A percentile compares a stretch with the other conserved stretches of the same genome.
Evolutionary conservation across 2,329 filamentous ascomycete species (phyloP).

Genomic region (Saccharata proteae): DNA sequence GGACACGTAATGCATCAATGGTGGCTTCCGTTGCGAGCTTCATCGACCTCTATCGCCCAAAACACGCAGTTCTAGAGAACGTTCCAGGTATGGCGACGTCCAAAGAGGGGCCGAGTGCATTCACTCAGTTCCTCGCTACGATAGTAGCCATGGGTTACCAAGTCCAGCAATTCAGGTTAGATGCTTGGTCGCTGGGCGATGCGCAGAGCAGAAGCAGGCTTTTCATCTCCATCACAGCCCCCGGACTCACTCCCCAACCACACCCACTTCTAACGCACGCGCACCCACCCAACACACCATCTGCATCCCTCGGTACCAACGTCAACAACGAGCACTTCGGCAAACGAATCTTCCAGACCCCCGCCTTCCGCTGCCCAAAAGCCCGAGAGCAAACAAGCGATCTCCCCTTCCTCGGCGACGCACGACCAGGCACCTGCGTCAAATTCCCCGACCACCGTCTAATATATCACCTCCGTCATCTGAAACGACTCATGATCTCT

Average conservation of each 20-base stretch:
- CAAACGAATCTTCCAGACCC: constrained; percentile 34
- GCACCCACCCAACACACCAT: constrained; percentile 32
- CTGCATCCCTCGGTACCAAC: constrained; percentile 38
- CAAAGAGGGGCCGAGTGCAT: constrained; percentile 44
- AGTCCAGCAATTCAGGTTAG: constrained; percentile 52
- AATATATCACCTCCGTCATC: constrained; percentile 11
- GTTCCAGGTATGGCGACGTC: constrained; percentile 51
- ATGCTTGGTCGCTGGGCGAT: constrained; percentile 57
- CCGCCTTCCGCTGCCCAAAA: no score
- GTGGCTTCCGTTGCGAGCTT: constrained; percentile 65
- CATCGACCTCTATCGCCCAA: constrained; percentile 61
- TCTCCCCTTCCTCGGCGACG: constrained; percentile 52
- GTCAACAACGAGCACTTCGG: constrained; percentile 40
- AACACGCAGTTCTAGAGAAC: constrained; percentile 69
- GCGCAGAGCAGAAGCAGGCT: constrained; percentile 54
- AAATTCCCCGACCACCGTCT: constrained; percentile 57
- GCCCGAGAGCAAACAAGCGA: no score
- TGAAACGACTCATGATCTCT: constrained; percentile 36
- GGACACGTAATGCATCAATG: constrained; percentile 61
- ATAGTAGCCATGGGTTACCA: constrained; percentile 72
- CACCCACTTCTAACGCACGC: constrained; percentile 51
- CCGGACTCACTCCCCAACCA: constrained; percentile 45
- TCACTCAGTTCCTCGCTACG: constrained; percentile 60
- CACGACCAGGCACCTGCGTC: constrained; percentile 49
- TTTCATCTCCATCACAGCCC: constrained; percentile 60